Conservation (phyloP, 306 rosid species). For the Quercus ilex region DNA sequence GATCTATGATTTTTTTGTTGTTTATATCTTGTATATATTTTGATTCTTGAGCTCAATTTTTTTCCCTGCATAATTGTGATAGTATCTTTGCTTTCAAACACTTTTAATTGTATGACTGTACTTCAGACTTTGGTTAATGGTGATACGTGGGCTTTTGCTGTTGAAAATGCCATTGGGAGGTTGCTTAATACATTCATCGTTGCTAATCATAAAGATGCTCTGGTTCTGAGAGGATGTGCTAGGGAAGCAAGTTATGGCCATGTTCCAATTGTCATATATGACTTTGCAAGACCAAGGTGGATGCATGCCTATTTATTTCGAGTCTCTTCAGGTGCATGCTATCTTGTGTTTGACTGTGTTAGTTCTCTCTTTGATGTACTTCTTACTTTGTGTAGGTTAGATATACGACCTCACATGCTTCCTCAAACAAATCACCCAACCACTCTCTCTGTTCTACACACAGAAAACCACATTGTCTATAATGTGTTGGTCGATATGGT, state of each 20-base stretch:
- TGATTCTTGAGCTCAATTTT: background rate
- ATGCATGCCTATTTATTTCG: slow-evolving; percentile 1
- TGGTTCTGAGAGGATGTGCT: slow-evolving; percentile 75
- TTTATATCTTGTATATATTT: background rate
- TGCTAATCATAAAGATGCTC: slow-evolving; percentile 76
- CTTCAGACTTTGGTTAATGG: slow-evolving; percentile 70
- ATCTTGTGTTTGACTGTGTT: slow-evolving; percentile 5
- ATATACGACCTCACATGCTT: slow-evolving; percentile 72
- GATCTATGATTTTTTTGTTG: background rate
- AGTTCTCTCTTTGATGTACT: slow-evolving; percentile 15
- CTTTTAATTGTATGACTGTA: background rate
- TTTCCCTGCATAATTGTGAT: background rate
- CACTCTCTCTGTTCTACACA: slow-evolving; percentile 57
- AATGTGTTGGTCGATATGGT: slow-evolving; percentile 89
- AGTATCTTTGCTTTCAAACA: background rate
- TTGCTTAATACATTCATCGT: slow-evolving; percentile 90
- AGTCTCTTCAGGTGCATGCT: background rate
- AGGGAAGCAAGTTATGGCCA: slow-evolving; percentile 56
- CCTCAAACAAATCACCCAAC: slow-evolving; percentile 83
- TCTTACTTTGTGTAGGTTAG: slow-evolving; percentile 51
- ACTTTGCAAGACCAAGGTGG: slow-evolving; percentile 82
- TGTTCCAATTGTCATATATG: slow-evolving; percentile 78
- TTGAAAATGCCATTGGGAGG: slow-evolving; percentile 82
- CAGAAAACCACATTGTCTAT: slow-evolving; percentile 64
- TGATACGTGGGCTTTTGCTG: slow-evolving; percentile 71